A percentile compares a stretch with the other conserved stretches of the same genome.
Conservation (phyloP, 352 stramenopile species). For the Phytophthora quininea region DNA sequence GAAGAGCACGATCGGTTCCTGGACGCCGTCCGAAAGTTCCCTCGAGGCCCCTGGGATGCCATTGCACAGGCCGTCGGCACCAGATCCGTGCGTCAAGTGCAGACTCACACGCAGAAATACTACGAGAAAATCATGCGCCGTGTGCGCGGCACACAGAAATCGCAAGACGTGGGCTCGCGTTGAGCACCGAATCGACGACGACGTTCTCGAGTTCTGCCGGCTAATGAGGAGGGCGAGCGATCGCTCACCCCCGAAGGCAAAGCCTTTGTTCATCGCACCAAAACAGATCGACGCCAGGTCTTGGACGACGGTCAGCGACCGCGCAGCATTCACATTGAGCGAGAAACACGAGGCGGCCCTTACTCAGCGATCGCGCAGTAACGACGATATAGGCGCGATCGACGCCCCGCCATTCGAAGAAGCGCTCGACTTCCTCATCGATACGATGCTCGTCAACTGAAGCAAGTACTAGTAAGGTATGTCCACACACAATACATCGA, state of each 20-base stretch:
- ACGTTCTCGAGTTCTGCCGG: slow-evolving; percentile 53
- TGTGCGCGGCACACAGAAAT: slow-evolving; percentile 58
- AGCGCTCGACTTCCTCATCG: slow-evolving; percentile 60
- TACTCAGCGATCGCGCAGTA: slow-evolving; percentile 18
- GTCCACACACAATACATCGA: too few relatives aligned
- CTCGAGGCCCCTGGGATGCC: slow-evolving; percentile 45
- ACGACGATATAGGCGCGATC: slow-evolving; percentile 1
- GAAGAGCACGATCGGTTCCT: slow-evolving; percentile 70
- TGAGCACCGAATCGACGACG: slow-evolving; percentile 66
- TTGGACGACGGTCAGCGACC: not conserved
- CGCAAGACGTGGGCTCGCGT: slow-evolving; percentile 52
- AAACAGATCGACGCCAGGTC: not conserved
- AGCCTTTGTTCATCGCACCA: slow-evolving; percentile 3
- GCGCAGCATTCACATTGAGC: not conserved
- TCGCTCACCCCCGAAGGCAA: not conserved
- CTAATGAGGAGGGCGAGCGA: slow-evolving; percentile 42
- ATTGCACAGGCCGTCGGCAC: slow-evolving; percentile 55
- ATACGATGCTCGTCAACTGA: not conserved
- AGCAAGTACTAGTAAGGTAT: too few relatives aligned
- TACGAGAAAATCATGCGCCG: slow-evolving; percentile 76
- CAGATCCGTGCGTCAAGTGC: slow-evolving; percentile 64
- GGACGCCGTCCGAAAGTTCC: slow-evolving; percentile 49
- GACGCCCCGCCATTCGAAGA: slow-evolving; percentile 50
- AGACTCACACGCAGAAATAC: slow-evolving; percentile 75
- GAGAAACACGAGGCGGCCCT: not conserved